These are phyloP conservation scores for Pseudonitzschia pungens DNA, from an alignment of 108 stramenopile genomes.

Conservation along the genomic window DNA sequence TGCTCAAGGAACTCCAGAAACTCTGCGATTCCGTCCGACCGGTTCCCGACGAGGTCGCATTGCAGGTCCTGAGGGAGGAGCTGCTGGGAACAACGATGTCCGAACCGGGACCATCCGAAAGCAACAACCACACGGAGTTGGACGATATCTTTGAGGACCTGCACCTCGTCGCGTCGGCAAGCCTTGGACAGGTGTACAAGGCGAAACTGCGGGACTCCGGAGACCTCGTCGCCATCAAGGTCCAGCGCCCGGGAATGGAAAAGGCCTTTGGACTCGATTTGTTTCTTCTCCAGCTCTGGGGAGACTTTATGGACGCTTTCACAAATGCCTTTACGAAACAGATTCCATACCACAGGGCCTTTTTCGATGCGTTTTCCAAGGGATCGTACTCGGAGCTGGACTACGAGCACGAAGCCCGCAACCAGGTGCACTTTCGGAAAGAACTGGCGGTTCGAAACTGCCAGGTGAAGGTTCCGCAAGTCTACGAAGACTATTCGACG, in stretches of 20 bases:
- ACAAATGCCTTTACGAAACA: slow-evolving; percentile 66
- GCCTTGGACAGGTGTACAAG: slow-evolving; percentile 83
- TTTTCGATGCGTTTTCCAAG: slow-evolving; percentile 47
- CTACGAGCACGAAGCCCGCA: slow-evolving; percentile 89
- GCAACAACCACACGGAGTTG: background rate
- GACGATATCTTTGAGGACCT: slow-evolving; percentile 31
- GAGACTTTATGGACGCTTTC: slow-evolving; percentile 55
- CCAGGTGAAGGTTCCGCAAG: slow-evolving; percentile 73
- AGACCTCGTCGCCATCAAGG: slow-evolving; percentile 75
- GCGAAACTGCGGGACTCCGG: slow-evolving; percentile 33
- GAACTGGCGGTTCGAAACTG: slow-evolving; percentile 56
- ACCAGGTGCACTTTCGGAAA: slow-evolving; percentile 72
- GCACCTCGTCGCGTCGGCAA: slow-evolving; percentile 80
- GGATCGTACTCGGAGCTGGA: slow-evolving; percentile 92
- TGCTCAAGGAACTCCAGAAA: slow-evolving; percentile 84
- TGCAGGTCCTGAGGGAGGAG: slow-evolving; percentile 64
- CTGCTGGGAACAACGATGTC: slow-evolving; percentile 34
- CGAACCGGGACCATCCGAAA: background rate
- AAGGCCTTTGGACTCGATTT: slow-evolving; percentile 78
- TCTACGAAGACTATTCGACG: slow-evolving; percentile 79
- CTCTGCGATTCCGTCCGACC: slow-evolving; percentile 94
- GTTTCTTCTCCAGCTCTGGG: slow-evolving; percentile 61
- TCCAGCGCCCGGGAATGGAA: slow-evolving; percentile 85
- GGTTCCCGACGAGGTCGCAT: slow-evolving; percentile 77
- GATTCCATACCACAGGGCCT: slow-evolving; percentile 43